Conservation (phyloP, 2,329 filamentous ascomycete genomes). For the Aureobasidium sp. region DNA sequence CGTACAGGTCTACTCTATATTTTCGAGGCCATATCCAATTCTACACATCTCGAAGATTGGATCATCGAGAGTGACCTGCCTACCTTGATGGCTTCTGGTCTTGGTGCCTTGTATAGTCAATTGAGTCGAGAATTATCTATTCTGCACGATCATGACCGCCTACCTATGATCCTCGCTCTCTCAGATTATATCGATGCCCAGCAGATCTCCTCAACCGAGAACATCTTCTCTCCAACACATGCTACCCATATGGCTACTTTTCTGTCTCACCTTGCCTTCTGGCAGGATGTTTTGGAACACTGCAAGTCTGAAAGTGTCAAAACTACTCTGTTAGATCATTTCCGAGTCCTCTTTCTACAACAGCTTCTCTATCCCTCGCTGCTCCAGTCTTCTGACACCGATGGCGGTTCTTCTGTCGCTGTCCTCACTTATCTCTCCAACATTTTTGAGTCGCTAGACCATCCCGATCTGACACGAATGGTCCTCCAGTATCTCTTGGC, state of each 20-base stretch:
- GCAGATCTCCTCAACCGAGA: constrained; percentile 62
- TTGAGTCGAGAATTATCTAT: constrained; percentile 71
- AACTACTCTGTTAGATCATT: constrained; percentile 88
- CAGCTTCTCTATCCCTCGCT: constrained; percentile 94
- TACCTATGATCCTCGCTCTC: constrained; percentile 76
- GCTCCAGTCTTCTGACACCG: constrained; percentile 91
- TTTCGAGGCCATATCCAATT: constrained; percentile 84
- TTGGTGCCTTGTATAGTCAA: constrained; percentile 70
- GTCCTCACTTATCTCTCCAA: constrained; percentile 87
- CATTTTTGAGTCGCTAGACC: constrained; percentile 83
- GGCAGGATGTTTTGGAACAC: constrained; percentile 96
- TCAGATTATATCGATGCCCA: constrained; percentile 77
- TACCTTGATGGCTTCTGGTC: constrained; percentile 90
- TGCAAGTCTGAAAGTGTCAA: constrained; percentile 88
- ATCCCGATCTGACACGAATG: constrained; percentile 88
- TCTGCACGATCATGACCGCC: constrained; percentile 60
- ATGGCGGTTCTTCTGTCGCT: constrained; percentile 92
- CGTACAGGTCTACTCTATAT: constrained; percentile 90
- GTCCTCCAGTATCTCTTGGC: constrained; percentile 89
- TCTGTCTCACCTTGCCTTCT: constrained; percentile 88
- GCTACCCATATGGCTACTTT: constrained; percentile 88
- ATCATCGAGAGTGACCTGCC: constrained; percentile 94
- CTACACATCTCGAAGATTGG: constrained; percentile 80
- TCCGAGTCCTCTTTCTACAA: constrained; percentile 91
- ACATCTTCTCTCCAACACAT: constrained; percentile 65